Percentiles rank a stretch among this genome's conserved stretches.
phyloP scores from a whole-genome alignment of 257 asterid species.

The Solanum chmielewskii region DNA sequence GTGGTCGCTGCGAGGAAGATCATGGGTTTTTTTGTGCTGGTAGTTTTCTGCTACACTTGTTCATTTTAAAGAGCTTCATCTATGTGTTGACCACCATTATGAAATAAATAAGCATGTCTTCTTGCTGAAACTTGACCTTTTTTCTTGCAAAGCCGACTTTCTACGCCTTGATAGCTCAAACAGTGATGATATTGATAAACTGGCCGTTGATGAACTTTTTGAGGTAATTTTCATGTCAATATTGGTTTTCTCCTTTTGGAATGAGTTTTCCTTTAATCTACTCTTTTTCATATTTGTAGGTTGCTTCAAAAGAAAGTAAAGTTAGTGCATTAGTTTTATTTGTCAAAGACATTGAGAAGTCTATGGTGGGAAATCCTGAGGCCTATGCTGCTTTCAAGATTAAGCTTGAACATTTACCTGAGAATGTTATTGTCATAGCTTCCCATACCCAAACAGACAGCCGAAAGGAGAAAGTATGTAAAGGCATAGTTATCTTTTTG shows the following conservation, averaged over 20 bases:
- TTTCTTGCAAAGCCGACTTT: slow-evolving; percentile 46
- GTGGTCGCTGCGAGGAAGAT: slow-evolving; percentile 83
- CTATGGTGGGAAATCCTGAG: slow-evolving; percentile 62
- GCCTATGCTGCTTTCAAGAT: slow-evolving; percentile 55
- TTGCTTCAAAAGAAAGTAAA: slow-evolving; percentile 63
- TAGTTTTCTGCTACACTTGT: slow-evolving; percentile 11
- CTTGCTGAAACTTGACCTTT: neutral
- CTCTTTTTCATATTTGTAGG: slow-evolving; percentile 27
- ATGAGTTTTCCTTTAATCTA: neutral
- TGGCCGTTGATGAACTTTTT: slow-evolving; percentile 72
- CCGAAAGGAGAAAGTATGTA: slow-evolving; percentile 86
- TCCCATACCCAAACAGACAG: slow-evolving; percentile 79
- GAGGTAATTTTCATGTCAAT: slow-evolving; percentile 35
- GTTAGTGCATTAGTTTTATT: slow-evolving; percentile 48
- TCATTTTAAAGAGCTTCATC: neutral
- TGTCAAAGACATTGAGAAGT: slow-evolving; percentile 81
- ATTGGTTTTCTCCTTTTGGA: slow-evolving; percentile 14
- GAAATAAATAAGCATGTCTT: neutral
- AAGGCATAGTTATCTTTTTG: slow-evolving; percentile 6
- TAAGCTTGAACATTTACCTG: slow-evolving; percentile 72
- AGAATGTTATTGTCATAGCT: slow-evolving; percentile 65
- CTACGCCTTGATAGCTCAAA: slow-evolving; percentile 70
- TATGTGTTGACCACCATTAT: neutral
- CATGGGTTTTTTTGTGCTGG: slow-evolving; percentile 91
- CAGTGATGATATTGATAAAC: slow-evolving; percentile 56